Conservation (phyloP, 2,329 filamentous ascomycete species). For the Sarocladiaceae sp. region DNA sequence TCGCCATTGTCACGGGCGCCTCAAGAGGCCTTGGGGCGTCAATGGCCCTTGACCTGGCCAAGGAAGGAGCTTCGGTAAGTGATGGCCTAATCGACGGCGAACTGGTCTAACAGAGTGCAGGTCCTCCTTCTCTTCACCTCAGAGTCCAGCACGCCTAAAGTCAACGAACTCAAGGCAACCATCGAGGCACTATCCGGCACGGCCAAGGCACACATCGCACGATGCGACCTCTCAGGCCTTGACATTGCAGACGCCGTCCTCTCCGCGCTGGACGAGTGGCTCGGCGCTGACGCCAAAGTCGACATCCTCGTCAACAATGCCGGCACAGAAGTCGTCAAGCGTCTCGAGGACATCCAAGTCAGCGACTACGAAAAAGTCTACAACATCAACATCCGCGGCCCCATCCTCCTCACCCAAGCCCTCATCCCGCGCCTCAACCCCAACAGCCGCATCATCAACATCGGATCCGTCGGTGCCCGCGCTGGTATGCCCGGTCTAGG, state of each 20-base stretch:
- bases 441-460: conserved; percentile 52
- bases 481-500: conserved; percentile 38
- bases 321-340: conserved; percentile 28
- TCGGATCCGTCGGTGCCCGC: conserved; percentile 50
- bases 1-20: conserved; percentile 19
- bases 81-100: background rate
- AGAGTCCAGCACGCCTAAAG: conserved; percentile 11
- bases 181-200: conserved; percentile 11
- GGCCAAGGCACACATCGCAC: conserved; percentile 14
- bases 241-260: background rate
- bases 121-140: conserved; percentile 15
- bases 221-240: background rate
- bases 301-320: conserved; percentile 37
- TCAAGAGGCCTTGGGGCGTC: conserved; percentile 19
- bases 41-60: conserved; percentile 19
- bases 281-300: conserved; percentile 13
- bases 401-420: conserved; percentile 49
- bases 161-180: conserved; percentile 13
- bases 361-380: conserved; percentile 51
- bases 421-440: conserved; percentile 45
- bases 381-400: conserved; percentile 52
- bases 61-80: conserved; percentile 18
- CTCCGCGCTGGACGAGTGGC: background rate
- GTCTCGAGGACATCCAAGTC: conserved; percentile 35
- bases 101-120: background rate